phyloP scores from a whole-genome alignment of 2,329 filamentous ascomycete genomes.

The Ophiocordyceps camponoti-saundersi region DNA sequence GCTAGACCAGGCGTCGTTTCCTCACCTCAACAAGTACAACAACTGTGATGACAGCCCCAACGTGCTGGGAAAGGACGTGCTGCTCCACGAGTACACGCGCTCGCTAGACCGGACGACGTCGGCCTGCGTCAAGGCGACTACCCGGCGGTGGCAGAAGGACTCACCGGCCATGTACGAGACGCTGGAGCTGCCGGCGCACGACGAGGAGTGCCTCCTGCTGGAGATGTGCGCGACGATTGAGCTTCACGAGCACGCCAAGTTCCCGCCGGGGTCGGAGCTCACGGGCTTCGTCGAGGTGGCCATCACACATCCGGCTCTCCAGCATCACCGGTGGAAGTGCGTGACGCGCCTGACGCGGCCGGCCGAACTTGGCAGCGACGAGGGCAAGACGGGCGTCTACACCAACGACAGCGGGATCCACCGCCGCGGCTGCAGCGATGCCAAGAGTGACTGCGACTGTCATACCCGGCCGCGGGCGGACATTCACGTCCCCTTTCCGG shows the following conservation, averaged over 20 bases:
- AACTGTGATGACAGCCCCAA: constrained; percentile 34
- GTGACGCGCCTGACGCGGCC: constrained; percentile 41
- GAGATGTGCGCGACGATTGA: constrained; percentile 47
- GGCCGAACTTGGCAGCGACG: constrained; percentile 31
- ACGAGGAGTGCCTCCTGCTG: constrained; percentile 37
- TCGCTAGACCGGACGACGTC: constrained; percentile 37
- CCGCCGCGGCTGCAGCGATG: constrained; percentile 31
- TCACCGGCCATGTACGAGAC: constrained; percentile 39
- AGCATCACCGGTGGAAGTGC: constrained; percentile 43
- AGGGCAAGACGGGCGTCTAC: constrained; percentile 25
- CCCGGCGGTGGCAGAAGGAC: constrained; percentile 37
- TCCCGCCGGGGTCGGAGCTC: constrained; percentile 42
- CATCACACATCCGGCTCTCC: constrained; percentile 34
- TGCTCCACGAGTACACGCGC: constrained; percentile 42
- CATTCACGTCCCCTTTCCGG: constrained; percentile 39
- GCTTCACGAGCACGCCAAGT: constrained; percentile 37
- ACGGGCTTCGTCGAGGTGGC: constrained; percentile 42
- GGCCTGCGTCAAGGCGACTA: constrained; percentile 34
- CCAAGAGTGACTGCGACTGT: constrained; percentile 32
- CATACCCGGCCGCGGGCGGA: constrained; percentile 26
- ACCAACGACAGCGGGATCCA: constrained; percentile 35
- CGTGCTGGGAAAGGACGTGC: constrained; percentile 30
- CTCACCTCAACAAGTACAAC: constrained; percentile 36
- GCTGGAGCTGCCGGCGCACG: constrained; percentile 28
- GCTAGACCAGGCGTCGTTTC: constrained; percentile 31